Percentiles rank a stretch among this genome's conserved stretches.
Evolutionary conservation across 495 filamentous ascomycete species (phyloP).

Genomic region (Penicillium verhagenii): DNA sequence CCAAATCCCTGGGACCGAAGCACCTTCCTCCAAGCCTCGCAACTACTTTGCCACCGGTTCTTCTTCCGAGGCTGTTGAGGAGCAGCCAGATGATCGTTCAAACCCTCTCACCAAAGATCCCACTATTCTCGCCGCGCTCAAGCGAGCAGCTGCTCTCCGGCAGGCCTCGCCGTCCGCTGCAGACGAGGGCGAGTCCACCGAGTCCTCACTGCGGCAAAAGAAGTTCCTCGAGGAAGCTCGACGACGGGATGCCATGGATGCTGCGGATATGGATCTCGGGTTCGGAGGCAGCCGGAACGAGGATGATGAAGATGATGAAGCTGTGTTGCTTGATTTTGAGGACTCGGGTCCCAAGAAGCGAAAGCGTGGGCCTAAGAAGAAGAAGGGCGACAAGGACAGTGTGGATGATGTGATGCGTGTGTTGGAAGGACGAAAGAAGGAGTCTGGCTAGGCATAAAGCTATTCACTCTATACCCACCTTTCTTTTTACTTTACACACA

Average conservation of each 20-base stretch:
- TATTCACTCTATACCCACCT: no score
- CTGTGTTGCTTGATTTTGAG: slow-evolving; percentile 62
- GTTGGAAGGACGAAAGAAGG: slow-evolving; percentile 65
- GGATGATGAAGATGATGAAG: slow-evolving; percentile 76
- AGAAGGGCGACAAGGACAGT: slow-evolving; percentile 80
- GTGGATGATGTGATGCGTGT: slow-evolving; percentile 78
- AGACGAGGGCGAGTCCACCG: slow-evolving; percentile 45
- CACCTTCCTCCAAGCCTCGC: slow-evolving; percentile 27
- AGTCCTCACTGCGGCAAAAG: slow-evolving; percentile 62
- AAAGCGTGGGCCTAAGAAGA: slow-evolving; percentile 83
- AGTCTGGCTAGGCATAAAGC: slow-evolving; percentile 4
- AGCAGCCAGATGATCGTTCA: slow-evolving; percentile 48
- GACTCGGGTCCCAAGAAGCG: slow-evolving; percentile 58
- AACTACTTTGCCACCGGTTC: slow-evolving; percentile 41
- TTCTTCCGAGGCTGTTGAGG: slow-evolving; percentile 23
- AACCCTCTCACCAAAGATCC: slow-evolving; percentile 67
- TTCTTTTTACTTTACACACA: no score
- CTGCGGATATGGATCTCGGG: slow-evolving; percentile 89
- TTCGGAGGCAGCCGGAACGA: slow-evolving; percentile 84
- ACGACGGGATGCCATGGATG: slow-evolving; percentile 67
- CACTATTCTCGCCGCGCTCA: slow-evolving; percentile 76
- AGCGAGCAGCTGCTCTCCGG: slow-evolving; percentile 75
- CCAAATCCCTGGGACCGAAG: slow-evolving; percentile 6
- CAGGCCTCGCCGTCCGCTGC: slow-evolving; percentile 39
- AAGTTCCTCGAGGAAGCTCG: slow-evolving; percentile 66